Percentiles rank a stretch among this genome's conserved stretches.
phyloP scores from a whole-genome alignment of 768 basidiomycete species.

The Phlegmacium glaucopus region DNA sequence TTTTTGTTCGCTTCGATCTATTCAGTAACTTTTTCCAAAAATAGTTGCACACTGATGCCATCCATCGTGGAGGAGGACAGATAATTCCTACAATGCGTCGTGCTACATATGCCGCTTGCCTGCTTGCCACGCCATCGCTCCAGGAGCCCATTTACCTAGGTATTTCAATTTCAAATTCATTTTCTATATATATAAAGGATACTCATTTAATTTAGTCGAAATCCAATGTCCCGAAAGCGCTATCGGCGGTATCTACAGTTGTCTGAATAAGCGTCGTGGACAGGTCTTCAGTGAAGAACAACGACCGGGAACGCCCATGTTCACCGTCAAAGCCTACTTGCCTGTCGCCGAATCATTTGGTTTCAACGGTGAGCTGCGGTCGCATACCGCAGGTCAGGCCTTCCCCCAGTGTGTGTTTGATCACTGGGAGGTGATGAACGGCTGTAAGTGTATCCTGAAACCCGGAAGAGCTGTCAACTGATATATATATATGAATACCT shows the following conservation, averaged over 20 bases:
- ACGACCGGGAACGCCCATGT: conserved; percentile 96
- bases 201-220: conserved; percentile 57
- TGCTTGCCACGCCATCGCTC: conserved; percentile 86
- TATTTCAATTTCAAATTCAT: conserved; percentile 27
- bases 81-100: conserved; percentile 97
- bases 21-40: conserved; percentile 4
- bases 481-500: conserved; percentile 2
- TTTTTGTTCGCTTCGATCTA: not conserved
- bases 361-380: conserved; percentile 95
- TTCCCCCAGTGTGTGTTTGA: conserved; percentile 97
- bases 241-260: conserved; percentile 95
- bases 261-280: conserved; percentile 94
- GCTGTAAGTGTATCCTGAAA: conserved; percentile 47
- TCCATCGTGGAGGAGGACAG: conserved; percentile 99
- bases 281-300: conserved; percentile 99
- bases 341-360: conserved; percentile 93
- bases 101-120: conserved; percentile 91
- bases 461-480: not conserved
- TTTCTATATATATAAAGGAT: not conserved
- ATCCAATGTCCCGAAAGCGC: conserved; percentile 98
- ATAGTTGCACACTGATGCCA: conserved; percentile 96
- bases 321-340: conserved; percentile 97
- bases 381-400: conserved; percentile 92
- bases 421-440: conserved; percentile 86
- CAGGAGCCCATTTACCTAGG: conserved; percentile 97